Base-by-base conservation (phyloP, 345 rosid species). In the Hypericum androsaemum region DNA sequence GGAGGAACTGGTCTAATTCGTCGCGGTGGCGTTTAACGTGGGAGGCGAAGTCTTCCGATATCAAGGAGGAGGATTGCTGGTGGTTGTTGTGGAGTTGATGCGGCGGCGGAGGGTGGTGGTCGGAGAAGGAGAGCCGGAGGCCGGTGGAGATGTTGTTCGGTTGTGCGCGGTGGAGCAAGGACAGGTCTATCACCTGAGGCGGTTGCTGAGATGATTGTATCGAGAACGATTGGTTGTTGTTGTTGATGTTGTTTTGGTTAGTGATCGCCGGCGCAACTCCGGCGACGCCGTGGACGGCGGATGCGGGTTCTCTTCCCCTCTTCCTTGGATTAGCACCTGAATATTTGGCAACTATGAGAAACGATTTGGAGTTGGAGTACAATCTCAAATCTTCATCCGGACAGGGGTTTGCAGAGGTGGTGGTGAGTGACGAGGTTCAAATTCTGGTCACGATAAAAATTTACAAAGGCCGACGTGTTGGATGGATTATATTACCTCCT, bases 131-230 rank as follows among this genome's bases (percentile, higher is more conserved):
- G 62, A 88, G 74, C 0, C 74, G 80, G 59, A 85, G 83, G 28
- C 95, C 96, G 4, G 92, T 90, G 35, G 96, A 90, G 54, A 90
- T 86, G 12, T 75, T 80, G 71, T 77, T 80, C 56, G 75, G 64
- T 37, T 68, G 73, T n/a, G 52, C 44, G 8, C 58, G 64, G 16
- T 60, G 90, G 53, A 80, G 79, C 62, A 70, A 84, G 44, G 86
- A 72, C 41, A 78, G 72, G 62, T 74, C 77, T 43, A 83, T 65
- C 5, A 80, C 42, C 58, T 80, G 90, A 39, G 76, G 58, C 48
- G 77, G 56, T 53, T 79, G 52, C 28, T 11, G 82, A 37, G 74
- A 43, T 52, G 74, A 43, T 52, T 75, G 83, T 64, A 74, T 37
- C 49, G 73, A 64, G 37, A 67, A 70, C 6, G 64, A 63, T 54